Base-by-base conservation (phyloP, 805 yeast species). In the Zygotorulaspora sp. region DNA sequence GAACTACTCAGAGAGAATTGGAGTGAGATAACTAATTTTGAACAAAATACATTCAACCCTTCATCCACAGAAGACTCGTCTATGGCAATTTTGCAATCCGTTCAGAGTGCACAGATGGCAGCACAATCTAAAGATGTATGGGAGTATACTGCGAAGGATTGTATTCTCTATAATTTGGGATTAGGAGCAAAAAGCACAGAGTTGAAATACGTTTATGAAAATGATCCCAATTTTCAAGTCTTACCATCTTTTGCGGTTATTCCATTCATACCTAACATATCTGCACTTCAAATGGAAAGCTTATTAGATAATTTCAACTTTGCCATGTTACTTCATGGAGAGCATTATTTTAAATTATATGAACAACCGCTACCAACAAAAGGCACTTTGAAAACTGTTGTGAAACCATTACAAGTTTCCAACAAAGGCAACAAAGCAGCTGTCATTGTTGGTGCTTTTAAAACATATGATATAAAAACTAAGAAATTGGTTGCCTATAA, bases 241-340 rank as follows among this genome's bases (percentile, higher is more conserved):
- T 63, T 90, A 32, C 96, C 97, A 40, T 74, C 95, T 1, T 88
- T 82, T 64, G 96, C 95, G 41, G 95, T 87, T 35, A 78, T 90
- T 52, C 90, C 96, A 25, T 80, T 80, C 44, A 83, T 89, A 78
- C 72, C 74, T 48, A 74, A 79, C 32, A 74, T 70, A 34, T 67
- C 73, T 52, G 68, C 78, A 40, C 60, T 77, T 38, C 72, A 83
- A 23, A 75, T 82, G 58, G 67, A 73, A 44, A 68, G 71, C 41
- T 61, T 80, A 30, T 78, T 90, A 50, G 83, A 79, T 41, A 79
- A 85, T 66, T 90, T 86, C 72, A 85, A 86, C 65, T 95, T 92
- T 44, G 81, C 87, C 77, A 72, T 82, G 64, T 72, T 90, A 56
- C 74, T 90, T 50, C 97, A 90, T 61, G 98, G 97, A 43, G 98